Conservation (phyloP, 495 filamentous ascomycete genomes). For the Xylaria nigripes region DNA sequence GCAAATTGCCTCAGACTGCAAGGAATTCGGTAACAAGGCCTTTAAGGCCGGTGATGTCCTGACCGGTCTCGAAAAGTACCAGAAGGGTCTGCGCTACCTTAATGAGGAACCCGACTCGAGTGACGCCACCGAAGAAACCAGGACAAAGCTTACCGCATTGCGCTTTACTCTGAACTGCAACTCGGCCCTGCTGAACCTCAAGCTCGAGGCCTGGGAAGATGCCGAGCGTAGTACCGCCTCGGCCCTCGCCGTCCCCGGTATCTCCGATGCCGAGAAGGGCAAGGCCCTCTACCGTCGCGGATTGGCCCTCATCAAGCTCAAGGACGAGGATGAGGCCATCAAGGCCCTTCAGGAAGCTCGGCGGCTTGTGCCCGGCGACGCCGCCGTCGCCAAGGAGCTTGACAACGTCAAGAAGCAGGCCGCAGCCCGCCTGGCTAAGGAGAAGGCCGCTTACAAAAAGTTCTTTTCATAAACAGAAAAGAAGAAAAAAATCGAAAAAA, state of each 20-base stretch:
- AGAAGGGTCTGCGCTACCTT: constrained; percentile 92
- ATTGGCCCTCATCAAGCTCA: constrained; percentile 59
- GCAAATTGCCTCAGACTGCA: constrained; percentile 77
- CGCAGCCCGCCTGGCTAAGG: constrained; percentile 66
- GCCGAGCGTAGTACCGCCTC: constrained; percentile 60
- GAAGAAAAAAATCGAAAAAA: neutral
- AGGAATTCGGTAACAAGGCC: constrained; percentile 83
- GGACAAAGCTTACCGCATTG: constrained; percentile 58
- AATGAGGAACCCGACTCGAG: constrained; percentile 77
- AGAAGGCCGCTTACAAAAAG: constrained; percentile 83
- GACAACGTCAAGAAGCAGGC: constrained; percentile 64
- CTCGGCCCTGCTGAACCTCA: constrained; percentile 70
- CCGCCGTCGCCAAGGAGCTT: constrained; percentile 66
- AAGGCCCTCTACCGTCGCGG: constrained; percentile 85
- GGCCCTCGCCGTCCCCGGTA: constrained; percentile 59
- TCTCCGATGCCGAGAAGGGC: constrained; percentile 68
- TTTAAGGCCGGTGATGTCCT: constrained; percentile 70
- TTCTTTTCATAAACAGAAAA: constrained; percentile 52
- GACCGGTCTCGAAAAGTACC: constrained; percentile 84
- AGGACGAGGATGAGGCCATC: constrained; percentile 79
- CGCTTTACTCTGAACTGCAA: constrained; percentile 73
- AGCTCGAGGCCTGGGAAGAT: constrained; percentile 62
- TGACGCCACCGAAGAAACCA: constrained; percentile 58
- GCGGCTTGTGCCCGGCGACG: constrained; percentile 68
- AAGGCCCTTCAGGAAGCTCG: constrained; percentile 68